phyloP scores from a whole-genome alignment of 2,329 filamentous ascomycete genomes.

The Clarireedia monteithiana region DNA sequence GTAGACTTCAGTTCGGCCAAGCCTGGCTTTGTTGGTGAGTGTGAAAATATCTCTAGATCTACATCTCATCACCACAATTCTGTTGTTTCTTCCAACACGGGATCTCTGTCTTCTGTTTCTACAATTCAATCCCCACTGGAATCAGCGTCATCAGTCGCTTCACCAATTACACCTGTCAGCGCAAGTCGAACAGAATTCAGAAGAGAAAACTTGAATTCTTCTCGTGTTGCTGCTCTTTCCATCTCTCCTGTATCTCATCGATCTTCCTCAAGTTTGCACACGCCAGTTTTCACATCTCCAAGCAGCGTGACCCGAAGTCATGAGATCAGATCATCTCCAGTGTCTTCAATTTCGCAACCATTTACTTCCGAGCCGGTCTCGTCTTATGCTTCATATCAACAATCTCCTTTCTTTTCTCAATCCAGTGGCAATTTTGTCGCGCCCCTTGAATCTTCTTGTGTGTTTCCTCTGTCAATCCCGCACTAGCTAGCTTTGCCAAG shows the following conservation, averaged over 20 bases:
- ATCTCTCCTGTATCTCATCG: slow-evolving; percentile 25
- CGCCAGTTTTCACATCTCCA: slow-evolving; percentile 17
- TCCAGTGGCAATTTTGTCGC: slow-evolving; percentile 45
- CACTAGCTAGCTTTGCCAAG: slow-evolving; percentile 7
- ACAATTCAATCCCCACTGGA: slow-evolving; percentile 21
- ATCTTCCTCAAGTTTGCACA: slow-evolving; percentile 20
- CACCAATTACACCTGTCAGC: slow-evolving; percentile 24
- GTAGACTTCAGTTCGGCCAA: slow-evolving; percentile 33
- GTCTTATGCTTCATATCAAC: slow-evolving; percentile 21
- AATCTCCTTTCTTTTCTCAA: slow-evolving; percentile 44
- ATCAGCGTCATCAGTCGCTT: slow-evolving; percentile 20
- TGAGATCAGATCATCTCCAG: slow-evolving; percentile 19
- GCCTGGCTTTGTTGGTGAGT: slow-evolving; percentile 39
- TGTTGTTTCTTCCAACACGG: slow-evolving; percentile 19
- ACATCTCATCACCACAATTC: slow-evolving; percentile 21
- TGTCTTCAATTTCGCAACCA: slow-evolving; percentile 11
- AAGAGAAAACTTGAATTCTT: slow-evolving; percentile 29
- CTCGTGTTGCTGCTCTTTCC: slow-evolving; percentile 30
- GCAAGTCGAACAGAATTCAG: slow-evolving; percentile 13
- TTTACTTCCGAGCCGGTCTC: slow-evolving; percentile 16
- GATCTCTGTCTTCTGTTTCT: slow-evolving; percentile 24
- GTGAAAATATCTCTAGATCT: slow-evolving; percentile 31
- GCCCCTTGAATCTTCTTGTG: slow-evolving; percentile 45
- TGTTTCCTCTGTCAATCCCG: slow-evolving; percentile 38
- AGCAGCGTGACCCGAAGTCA: slow-evolving; percentile 18